These are phyloP conservation scores for Dryadomyces quercivorus DNA, from an alignment of 2,329 filamentous ascomycete species.

Conservation along the genomic window DNA sequence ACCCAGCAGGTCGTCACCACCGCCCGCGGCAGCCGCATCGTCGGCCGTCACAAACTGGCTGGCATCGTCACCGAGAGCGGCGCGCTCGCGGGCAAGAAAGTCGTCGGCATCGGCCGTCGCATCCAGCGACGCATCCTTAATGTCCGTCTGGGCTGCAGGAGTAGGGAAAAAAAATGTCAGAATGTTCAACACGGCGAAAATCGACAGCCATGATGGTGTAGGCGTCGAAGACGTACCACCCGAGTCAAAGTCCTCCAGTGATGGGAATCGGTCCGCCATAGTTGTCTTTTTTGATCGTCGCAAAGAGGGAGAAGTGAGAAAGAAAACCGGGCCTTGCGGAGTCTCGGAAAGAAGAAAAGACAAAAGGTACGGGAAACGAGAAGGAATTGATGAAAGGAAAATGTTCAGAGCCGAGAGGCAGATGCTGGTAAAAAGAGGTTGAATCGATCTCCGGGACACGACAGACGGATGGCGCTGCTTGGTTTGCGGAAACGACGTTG, in stretches of 20 bases:
- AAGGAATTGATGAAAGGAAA: background rate
- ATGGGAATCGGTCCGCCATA: constrained; percentile 72
- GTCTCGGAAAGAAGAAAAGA: background rate
- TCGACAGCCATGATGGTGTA: constrained; percentile 1
- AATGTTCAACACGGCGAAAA: background rate
- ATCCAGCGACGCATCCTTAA: constrained; percentile 42
- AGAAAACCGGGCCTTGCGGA: background rate
- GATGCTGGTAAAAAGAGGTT: no score
- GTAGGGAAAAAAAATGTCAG: constrained; percentile 2
- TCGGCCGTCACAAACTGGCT: constrained; percentile 73
- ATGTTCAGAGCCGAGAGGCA: no score
- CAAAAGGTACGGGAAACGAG: background rate
- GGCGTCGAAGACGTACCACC: constrained; percentile 32
- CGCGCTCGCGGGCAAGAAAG: constrained; percentile 87
- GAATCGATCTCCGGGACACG: no score
- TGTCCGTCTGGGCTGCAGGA: constrained; percentile 52
- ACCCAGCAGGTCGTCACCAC: constrained; percentile 60
- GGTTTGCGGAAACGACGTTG: no score
- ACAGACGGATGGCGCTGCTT: no score
- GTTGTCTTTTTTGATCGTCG: constrained; percentile 13
- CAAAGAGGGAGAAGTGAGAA: background rate
- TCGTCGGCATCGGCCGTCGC: constrained; percentile 51
- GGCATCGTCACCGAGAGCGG: constrained; percentile 82
- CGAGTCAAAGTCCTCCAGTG: constrained; percentile 64
- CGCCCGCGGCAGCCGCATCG: constrained; percentile 36